Conservation (phyloP, 176 grass and related monocot genomes). For the Triticum turgidum region DNA sequence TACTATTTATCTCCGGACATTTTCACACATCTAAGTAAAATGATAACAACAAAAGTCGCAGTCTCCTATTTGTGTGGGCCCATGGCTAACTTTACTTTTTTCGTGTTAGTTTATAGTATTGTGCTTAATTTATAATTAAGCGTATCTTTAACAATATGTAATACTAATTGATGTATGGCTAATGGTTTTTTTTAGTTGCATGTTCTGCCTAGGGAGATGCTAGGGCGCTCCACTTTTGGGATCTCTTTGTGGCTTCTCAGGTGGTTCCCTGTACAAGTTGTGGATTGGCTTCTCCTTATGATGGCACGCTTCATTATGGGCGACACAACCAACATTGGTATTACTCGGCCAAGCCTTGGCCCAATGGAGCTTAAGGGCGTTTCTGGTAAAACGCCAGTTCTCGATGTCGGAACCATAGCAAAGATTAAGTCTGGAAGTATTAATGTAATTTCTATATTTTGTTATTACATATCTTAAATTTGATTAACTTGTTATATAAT, state of each 20-base stretch:
- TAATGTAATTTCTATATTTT: slow-evolving; percentile 31
- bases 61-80: neutral
- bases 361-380: slow-evolving; percentile 66
- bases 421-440: slow-evolving; percentile 83
- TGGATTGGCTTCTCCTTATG: slow-evolving; percentile 62
- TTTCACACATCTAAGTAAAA: neutral
- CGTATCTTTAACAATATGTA: neutral
- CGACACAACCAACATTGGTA: slow-evolving; percentile 50
- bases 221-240: slow-evolving; percentile 75
- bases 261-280: slow-evolving; percentile 39
- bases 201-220: slow-evolving; percentile 73
- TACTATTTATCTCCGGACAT: too few species aligned
- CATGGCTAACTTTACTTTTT: neutral
- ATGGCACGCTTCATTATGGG: slow-evolving; percentile 51
- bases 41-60: neutral
- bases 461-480: neutral
- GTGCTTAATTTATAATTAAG: neutral
- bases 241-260: slow-evolving; percentile 62
- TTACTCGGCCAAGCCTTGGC: slow-evolving; percentile 63
- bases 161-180: neutral
- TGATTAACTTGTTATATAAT: neutral
- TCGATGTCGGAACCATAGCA: slow-evolving; percentile 73
- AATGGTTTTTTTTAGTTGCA: slow-evolving; percentile 58
- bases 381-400: slow-evolving; percentile 78
- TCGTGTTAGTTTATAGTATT: slow-evolving; percentile 11